These are phyloP conservation scores for Volvox reticuliferus DNA, from an alignment of 139 green algal genomes.

Conservation along the genomic window DNA sequence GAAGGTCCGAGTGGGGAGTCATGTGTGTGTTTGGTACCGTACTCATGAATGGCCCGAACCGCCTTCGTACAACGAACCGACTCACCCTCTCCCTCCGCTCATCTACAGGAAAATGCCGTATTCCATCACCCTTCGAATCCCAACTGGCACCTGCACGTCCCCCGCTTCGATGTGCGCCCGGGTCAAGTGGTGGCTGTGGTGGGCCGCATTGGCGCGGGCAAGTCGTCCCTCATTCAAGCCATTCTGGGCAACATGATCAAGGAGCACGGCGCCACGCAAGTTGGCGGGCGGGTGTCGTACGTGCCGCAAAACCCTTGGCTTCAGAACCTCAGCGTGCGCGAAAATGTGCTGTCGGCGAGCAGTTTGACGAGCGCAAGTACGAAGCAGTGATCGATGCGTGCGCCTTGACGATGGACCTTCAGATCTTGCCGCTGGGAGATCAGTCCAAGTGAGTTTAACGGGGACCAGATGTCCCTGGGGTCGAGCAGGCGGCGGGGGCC, in stretches of 20 bases:
- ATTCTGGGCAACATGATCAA: conserved; percentile 72
- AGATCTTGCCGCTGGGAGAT: conserved; percentile 70
- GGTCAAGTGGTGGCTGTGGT: conserved; percentile 71
- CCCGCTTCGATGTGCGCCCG: conserved; percentile 52
- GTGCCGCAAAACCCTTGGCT: conserved; percentile 76
- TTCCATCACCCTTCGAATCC: conserved; percentile 60
- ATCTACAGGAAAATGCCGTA: conserved; percentile 55
- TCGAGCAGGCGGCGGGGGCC: conserved; percentile 57
- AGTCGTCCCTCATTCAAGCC: conserved; percentile 60
- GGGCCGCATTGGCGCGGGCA: conserved; percentile 66
- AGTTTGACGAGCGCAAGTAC: conserved; percentile 61
- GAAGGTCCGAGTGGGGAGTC: no score
- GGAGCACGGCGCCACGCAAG: conserved; percentile 43
- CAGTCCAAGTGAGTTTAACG: conserved; percentile 50
- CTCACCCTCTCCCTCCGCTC: no score
- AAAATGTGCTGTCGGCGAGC: conserved; percentile 77
- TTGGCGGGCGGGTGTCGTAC: conserved; percentile 55
- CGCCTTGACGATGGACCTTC: conserved; percentile 67
- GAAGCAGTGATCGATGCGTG: conserved; percentile 65
- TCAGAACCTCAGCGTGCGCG: conserved; percentile 74
- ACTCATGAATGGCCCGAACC: no score
- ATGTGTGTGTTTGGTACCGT: no score
- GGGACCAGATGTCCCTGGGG: no score
- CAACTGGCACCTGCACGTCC: conserved; percentile 61
- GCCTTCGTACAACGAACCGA: no score